A percentile compares a stretch with the other conserved stretches of the same genome.
Evolutionary conservation across 108 stramenopile genomes (phyloP).

Genomic region (Pseudonitzschia delicatissima): DNA sequence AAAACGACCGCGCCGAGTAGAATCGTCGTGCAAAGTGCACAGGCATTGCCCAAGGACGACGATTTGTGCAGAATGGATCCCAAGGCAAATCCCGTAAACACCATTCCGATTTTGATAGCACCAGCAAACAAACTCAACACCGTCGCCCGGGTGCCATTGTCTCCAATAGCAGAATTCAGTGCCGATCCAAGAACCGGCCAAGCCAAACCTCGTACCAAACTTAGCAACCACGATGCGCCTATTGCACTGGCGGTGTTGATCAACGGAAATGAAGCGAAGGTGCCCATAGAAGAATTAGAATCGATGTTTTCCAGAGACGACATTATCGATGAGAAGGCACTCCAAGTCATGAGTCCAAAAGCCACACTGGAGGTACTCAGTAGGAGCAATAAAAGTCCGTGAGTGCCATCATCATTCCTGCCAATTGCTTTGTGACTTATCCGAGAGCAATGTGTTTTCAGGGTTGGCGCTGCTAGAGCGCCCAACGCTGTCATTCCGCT

Average conservation of each 20-base stretch:
- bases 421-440: neutral
- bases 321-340: no score
- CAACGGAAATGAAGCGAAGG: no score
- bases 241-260: neutral
- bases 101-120: slow-evolving; percentile 6
- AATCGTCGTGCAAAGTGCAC: no score
- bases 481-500: neutral
- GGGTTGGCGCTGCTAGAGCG: neutral
- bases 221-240: neutral
- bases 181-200: slow-evolving; percentile 10
- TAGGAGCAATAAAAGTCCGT: neutral
- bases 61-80: no score
- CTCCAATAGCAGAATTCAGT: neutral
- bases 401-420: neutral
- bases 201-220: slow-evolving; percentile 1
- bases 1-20: no score
- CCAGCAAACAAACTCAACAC: neutral
- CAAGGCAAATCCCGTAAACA: no score
- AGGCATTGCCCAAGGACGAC: no score
- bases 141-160: neutral
- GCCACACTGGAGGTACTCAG: neutral
- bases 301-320: no score
- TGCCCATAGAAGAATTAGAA: neutral
- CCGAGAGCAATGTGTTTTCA: neutral
- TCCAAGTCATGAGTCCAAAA: slow-evolving; percentile 1